These are phyloP conservation scores for Rubia tinctorum DNA, from an alignment of 305 asterid species.

Conservation along the genomic window DNA sequence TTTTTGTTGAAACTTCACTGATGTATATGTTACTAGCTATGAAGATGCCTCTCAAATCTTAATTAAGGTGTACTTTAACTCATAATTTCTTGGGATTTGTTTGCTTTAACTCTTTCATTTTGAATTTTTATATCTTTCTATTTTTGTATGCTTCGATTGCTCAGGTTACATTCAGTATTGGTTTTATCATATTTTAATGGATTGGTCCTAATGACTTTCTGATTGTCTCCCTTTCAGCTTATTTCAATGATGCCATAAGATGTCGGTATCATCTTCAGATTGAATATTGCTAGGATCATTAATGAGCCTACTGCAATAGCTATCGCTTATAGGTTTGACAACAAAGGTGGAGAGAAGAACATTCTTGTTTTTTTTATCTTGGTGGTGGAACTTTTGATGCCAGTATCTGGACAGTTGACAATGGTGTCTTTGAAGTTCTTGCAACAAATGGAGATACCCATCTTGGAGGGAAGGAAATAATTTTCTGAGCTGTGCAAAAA, in stretches of 20 bases:
- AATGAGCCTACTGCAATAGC: slow-evolving; percentile 55
- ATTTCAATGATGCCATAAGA: slow-evolving; percentile 56
- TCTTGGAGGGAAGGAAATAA: slow-evolving; percentile 46
- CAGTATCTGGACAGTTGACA: slow-evolving; percentile 44
- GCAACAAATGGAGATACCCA: slow-evolving; percentile 58
- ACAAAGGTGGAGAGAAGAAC: slow-evolving; percentile 49
- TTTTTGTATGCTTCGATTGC: slow-evolving; percentile 27
- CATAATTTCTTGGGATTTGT: not conserved
- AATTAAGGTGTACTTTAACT: slow-evolving; percentile 66
- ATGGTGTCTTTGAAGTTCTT: slow-evolving; percentile 51
- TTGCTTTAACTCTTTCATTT: no score
- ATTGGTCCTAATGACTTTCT: not conserved
- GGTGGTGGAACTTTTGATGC: slow-evolving; percentile 60
- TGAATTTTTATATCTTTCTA: no score
- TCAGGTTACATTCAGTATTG: not conserved
- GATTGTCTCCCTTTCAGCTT: slow-evolving; percentile 27
- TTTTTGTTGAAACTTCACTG: slow-evolving; percentile 82
- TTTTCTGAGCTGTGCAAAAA: not conserved
- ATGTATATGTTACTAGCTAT: slow-evolving; percentile 73
- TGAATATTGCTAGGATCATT: slow-evolving; percentile 44
- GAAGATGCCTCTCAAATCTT: slow-evolving; percentile 79
- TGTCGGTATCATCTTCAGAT: slow-evolving; percentile 43
- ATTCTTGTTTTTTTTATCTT: slow-evolving; percentile 49
- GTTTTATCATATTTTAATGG: not conserved
- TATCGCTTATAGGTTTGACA: slow-evolving; percentile 48